Evolutionary conservation across 805 yeast genomes (phyloP).

Genomic region (Candida dajiaensis): DNA sequence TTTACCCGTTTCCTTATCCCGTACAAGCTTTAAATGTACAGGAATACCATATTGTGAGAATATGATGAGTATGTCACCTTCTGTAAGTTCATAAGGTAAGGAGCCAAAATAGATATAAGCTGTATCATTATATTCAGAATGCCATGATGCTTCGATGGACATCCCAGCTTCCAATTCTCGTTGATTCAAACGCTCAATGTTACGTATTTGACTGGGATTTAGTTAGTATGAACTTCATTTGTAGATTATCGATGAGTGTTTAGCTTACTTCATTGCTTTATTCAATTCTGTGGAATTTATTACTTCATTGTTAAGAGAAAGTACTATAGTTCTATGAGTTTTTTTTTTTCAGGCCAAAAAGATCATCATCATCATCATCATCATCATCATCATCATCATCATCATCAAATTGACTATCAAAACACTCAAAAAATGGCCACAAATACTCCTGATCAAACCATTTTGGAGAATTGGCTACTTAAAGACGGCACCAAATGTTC

Average conservation of each 20-base stretch:
- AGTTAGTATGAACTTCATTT: too few species aligned
- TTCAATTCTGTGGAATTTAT: too few species aligned
- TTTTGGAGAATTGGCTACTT: conserved; percentile 7
- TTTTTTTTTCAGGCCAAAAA: too few species aligned
- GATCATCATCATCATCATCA: too few species aligned
- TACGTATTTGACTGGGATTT: background rate
- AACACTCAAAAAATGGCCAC: background rate
- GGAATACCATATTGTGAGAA: conserved; percentile 92
- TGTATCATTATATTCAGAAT: conserved; percentile 70
- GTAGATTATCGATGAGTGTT: too few species aligned
- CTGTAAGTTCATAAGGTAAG: conserved; percentile 57
- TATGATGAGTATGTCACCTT: conserved; percentile 67
- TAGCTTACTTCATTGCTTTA: background rate
- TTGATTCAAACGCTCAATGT: conserved; percentile 39
- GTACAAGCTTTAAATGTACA: conserved; percentile 59
- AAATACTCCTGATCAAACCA: background rate
- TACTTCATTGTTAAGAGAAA: too few species aligned
- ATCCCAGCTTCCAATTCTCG: conserved; percentile 60
- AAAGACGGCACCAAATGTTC: background rate
- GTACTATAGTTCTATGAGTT: too few species aligned
- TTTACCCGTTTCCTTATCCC: conserved; percentile 60
- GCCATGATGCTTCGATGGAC: conserved; percentile 76
- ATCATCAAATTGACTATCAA: too few species aligned
- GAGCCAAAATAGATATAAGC: conserved; percentile 62
- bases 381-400: too few species aligned